Evolutionary conservation across 2,329 filamentous ascomycete genomes (phyloP).

Genomic region (Exophiala xenobiotica): DNA sequence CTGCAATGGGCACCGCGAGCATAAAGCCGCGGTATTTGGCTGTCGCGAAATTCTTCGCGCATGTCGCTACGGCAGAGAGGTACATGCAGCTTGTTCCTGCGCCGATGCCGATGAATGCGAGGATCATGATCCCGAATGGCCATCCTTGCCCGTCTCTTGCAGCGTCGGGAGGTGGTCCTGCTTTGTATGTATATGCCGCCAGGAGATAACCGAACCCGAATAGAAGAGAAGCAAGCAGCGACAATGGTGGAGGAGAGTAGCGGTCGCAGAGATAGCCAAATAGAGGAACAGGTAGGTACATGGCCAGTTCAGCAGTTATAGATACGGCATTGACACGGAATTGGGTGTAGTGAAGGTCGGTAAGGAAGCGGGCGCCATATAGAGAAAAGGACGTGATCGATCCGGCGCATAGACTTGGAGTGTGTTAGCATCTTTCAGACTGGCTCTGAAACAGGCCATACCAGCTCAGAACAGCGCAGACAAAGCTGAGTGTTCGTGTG

Average conservation of each 20-base stretch:
- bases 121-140: conserved; percentile 79
- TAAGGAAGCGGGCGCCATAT: conserved; percentile 88
- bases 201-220: conserved; percentile 81
- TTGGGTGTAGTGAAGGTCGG: conserved; percentile 81
- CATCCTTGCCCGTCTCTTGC: conserved; percentile 55
- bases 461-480: conserved; percentile 61
- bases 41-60: conserved; percentile 95
- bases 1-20: conserved; percentile 84
- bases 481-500: conserved; percentile 57
- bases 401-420: conserved; percentile 70
- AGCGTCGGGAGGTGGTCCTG: conserved; percentile 52
- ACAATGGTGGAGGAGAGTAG: conserved; percentile 74
- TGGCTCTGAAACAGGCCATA: conserved; percentile 30
- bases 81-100: conserved; percentile 87
- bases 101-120: conserved; percentile 80
- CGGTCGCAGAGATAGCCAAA: conserved; percentile 93
- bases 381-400: conserved; percentile 92
- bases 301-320: conserved; percentile 79
- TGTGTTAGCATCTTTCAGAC: not conserved
- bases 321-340: conserved; percentile 88
- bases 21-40: conserved; percentile 85
- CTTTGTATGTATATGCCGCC: conserved; percentile 74
- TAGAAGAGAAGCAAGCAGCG: conserved; percentile 67
- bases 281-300: conserved; percentile 88
- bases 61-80: conserved; percentile 84